Evolutionary conservation across 352 stramenopile species (phyloP).

Genomic region (Phytopythium mirpurense): DNA sequence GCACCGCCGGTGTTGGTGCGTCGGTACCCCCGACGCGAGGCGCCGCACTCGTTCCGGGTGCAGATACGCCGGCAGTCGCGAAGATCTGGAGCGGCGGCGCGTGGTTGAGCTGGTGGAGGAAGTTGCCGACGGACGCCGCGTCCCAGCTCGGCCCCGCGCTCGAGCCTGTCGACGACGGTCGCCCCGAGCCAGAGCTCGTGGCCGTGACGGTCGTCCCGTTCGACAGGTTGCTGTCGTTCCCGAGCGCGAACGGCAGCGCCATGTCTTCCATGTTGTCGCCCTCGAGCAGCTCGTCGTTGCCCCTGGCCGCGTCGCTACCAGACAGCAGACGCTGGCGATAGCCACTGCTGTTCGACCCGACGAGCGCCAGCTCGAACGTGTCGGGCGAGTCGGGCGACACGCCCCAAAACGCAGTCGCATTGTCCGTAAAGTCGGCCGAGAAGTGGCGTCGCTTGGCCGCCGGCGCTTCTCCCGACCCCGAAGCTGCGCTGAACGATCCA

Average conservation of each 20-base stretch:
- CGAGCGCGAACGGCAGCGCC: conserved; percentile 66
- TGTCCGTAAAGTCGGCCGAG: conserved; percentile 60
- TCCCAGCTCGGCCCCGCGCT: conserved; percentile 25
- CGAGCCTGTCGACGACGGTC: conserved; percentile 14
- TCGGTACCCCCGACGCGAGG: neutral
- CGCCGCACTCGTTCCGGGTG: neutral
- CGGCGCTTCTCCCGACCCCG: conserved; percentile 1
- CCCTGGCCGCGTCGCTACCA: conserved; percentile 16
- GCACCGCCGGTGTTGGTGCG: neutral
- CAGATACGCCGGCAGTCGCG: neutral
- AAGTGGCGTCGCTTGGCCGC: conserved; percentile 39
- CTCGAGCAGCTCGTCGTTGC: conserved; percentile 18
- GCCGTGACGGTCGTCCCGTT: conserved; percentile 44
- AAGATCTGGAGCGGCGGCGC: conserved; percentile 50
- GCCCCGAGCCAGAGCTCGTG: conserved; percentile 24
- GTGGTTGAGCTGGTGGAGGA: conserved; percentile 77
- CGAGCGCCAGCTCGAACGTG: conserved; percentile 51
- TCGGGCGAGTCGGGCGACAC: conserved; percentile 65
- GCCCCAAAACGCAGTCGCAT: conserved; percentile 48
- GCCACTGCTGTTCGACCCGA: conserved; percentile 15
- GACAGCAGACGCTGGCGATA: conserved; percentile 42
- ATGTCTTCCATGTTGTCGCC: conserved; percentile 24
- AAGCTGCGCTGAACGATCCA: neutral
- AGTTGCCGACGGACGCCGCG: conserved; percentile 63
- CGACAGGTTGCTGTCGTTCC: conserved; percentile 23